Percentiles rank a stretch among this genome's conserved stretches.
Conservation (phyloP, 495 filamentous ascomycete species). For the Talaromyces trachyspermus region DNA sequence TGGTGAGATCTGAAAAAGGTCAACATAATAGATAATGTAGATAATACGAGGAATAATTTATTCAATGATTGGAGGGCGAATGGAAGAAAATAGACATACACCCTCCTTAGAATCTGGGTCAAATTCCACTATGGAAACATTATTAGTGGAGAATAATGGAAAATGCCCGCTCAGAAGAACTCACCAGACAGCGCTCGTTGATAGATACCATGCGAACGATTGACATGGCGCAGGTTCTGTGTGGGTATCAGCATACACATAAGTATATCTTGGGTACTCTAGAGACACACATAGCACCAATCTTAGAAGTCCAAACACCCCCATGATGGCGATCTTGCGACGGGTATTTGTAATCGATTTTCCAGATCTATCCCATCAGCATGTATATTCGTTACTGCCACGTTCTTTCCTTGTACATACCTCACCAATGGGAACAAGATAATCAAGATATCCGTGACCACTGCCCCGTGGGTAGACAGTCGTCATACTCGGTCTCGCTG, state of each 20-base stretch:
- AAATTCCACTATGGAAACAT: background rate
- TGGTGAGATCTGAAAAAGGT: slow-evolving; percentile 6
- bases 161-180: background rate
- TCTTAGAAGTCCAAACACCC: slow-evolving; percentile 7
- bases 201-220: slow-evolving; percentile 9
- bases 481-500: background rate
- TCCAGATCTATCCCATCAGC: slow-evolving; percentile 4
- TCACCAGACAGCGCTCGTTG: slow-evolving; percentile 8
- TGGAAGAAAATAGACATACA: slow-evolving; percentile 2
- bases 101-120: background rate
- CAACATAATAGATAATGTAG: no score
- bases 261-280: background rate
- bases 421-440: slow-evolving; percentile 5
- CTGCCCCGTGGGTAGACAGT: slow-evolving; percentile 6
- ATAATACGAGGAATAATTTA: no score
- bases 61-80: no score
- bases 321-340: slow-evolving; percentile 4
- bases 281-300: slow-evolving; percentile 8
- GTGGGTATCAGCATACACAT: background rate
- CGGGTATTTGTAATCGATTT: slow-evolving; percentile 2
- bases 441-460: slow-evolving; percentile 7
- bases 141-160: background rate
- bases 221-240: slow-evolving; percentile 6
- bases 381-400: background rate
- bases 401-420: background rate